Percentiles rank a stretch among this genome's conserved stretches.
phyloP scores from a whole-genome alignment of 2,329 filamentous ascomycete species.

The Bisporella sp. region DNA sequence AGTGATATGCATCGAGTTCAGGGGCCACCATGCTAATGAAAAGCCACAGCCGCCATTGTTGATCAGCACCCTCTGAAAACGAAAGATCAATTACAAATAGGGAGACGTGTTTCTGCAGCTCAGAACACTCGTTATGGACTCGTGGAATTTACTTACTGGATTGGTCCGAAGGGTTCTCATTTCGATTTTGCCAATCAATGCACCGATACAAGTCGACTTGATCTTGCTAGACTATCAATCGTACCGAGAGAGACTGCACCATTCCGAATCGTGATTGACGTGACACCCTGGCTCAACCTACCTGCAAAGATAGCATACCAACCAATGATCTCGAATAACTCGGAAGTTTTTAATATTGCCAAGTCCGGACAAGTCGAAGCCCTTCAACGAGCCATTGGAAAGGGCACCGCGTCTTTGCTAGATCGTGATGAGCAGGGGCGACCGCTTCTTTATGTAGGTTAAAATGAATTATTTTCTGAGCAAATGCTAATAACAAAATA shows the following conservation, averaged over 20 bases:
- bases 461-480: slow-evolving; percentile 19
- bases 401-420: slow-evolving; percentile 1
- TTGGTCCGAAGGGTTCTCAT: too few relatives aligned
- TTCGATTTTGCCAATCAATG: too few relatives aligned
- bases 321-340: slow-evolving; percentile 4
- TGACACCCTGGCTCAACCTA: neutral
- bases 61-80: too few relatives aligned
- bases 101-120: too few relatives aligned
- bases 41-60: too few relatives aligned
- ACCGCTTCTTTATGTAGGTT: slow-evolving; percentile 5
- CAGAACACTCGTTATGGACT: too few relatives aligned
- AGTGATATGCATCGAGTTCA: neutral
- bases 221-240: slow-evolving; percentile 2
- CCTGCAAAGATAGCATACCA: slow-evolving; percentile 7
- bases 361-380: slow-evolving; percentile 1
- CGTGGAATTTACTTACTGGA: too few relatives aligned
- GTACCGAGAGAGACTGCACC: neutral
- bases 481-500: slow-evolving; percentile 1
- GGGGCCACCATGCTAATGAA: too few relatives aligned
- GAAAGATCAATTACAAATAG: too few relatives aligned
- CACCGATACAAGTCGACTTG: neutral
- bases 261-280: slow-evolving; percentile 3
- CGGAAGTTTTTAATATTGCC: slow-evolving; percentile 6
- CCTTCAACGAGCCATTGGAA: slow-evolving; percentile 3
- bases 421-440: slow-evolving; percentile 8